Conservation (phyloP, 2,329 filamentous ascomycete genomes). For the Trichothecium sympodiale region DNA sequence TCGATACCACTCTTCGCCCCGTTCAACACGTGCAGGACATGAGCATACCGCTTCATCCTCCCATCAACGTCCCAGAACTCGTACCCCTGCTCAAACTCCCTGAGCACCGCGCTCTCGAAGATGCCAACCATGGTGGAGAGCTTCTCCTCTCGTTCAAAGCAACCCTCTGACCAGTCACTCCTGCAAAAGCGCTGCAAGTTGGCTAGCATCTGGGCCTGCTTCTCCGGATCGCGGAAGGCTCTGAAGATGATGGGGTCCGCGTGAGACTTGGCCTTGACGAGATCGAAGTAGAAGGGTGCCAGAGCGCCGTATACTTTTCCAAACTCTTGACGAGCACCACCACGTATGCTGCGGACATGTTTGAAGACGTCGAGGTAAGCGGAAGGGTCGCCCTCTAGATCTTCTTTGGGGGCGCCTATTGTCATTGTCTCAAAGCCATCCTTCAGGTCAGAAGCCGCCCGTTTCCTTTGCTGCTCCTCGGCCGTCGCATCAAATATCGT, state of each 20-base stretch:
- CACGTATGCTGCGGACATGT: constrained; percentile 65
- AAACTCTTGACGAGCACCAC: constrained; percentile 79
- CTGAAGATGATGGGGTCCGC: constrained; percentile 77
- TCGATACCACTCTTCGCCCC: constrained; percentile 71
- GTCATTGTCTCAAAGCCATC: constrained; percentile 77
- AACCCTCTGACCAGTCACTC: constrained; percentile 72
- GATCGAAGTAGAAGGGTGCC: constrained; percentile 79
- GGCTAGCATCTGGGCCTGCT: constrained; percentile 80
- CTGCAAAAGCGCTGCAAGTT: constrained; percentile 70
- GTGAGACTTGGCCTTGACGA: constrained; percentile 60
- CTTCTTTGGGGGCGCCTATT: constrained; percentile 27
- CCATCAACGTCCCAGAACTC: constrained; percentile 82
- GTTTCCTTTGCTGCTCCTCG: constrained; percentile 50
- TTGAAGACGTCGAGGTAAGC: constrained; percentile 59
- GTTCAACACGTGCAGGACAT: constrained; percentile 73
- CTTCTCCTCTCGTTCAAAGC: constrained; percentile 58
- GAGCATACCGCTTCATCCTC: constrained; percentile 78
- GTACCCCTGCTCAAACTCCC: constrained; percentile 89
- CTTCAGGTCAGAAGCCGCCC: constrained; percentile 18
- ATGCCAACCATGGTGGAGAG: constrained; percentile 64
- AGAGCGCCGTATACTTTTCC: constrained; percentile 83
- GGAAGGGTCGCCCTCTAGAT: constrained; percentile 46
- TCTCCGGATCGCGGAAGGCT: constrained; percentile 76
- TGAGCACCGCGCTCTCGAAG: constrained; percentile 82
- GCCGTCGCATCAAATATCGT: constrained; percentile 45